A percentile compares a stretch with the other conserved stretches of the same genome.
Conservation (phyloP, 1,284 basidiomycete genomes). For the Ganoderma resinaceum region DNA sequence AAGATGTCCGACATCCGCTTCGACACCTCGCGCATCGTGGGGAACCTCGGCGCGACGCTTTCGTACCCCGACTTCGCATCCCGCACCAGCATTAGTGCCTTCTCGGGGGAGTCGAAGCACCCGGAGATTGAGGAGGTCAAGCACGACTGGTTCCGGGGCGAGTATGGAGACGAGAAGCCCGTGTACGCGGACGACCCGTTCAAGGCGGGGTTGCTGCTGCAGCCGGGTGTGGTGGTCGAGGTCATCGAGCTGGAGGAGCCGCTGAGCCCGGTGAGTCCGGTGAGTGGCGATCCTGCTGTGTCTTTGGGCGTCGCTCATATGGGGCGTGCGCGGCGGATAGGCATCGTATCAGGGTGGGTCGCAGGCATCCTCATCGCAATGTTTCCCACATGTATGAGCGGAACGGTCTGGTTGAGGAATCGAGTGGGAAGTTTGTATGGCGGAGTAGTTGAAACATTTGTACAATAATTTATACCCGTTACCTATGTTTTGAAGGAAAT, state of each 20-base stretch:
- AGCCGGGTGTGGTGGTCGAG: background rate
- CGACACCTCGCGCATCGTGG: slow-evolving; percentile 4
- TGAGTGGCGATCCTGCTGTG: background rate
- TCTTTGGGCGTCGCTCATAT: background rate
- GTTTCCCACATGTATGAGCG: background rate
- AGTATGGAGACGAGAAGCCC: slow-evolving; percentile 3
- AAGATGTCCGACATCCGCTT: slow-evolving; percentile 12
- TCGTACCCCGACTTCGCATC: background rate
- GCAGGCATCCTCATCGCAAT: background rate
- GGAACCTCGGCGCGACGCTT: slow-evolving; percentile 12
- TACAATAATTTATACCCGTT: no score
- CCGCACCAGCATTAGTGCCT: background rate
- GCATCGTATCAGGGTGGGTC: background rate
- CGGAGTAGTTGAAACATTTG: no score
- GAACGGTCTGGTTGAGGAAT: background rate
- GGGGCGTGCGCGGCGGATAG: background rate
- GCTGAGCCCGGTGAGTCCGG: background rate
- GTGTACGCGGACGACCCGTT: slow-evolving; percentile 3
- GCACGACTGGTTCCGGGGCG: no score
- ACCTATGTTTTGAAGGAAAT: no score
- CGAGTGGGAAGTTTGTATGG: slow-evolving; percentile 34
- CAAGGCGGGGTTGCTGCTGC: background rate
- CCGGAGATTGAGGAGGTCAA: background rate
- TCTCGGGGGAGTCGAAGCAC: background rate
- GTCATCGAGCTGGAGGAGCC: background rate